phyloP scores from a whole-genome alignment of 2,329 filamentous ascomycete genomes.

The Penicillium sp. region DNA sequence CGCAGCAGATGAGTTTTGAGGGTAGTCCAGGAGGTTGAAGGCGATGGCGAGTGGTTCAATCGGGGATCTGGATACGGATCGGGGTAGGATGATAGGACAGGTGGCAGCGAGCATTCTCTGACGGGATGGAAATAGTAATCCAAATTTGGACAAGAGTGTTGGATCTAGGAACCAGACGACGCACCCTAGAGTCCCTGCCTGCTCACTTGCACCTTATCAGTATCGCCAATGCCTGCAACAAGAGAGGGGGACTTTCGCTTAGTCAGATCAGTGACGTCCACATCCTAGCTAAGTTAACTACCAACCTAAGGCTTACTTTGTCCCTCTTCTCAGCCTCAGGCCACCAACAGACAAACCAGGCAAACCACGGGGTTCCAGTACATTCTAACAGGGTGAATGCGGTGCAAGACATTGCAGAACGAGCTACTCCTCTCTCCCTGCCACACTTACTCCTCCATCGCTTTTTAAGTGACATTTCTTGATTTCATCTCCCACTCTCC shows the following conservation, averaged over 20 bases:
- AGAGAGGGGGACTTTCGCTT: constrained; percentile 14
- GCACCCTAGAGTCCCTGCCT: neutral
- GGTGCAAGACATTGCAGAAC: constrained; percentile 33
- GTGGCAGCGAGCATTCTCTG: constrained; percentile 4
- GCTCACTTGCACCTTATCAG: constrained; percentile 13
- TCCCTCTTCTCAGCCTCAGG: constrained; percentile 6
- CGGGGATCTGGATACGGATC: constrained; percentile 1
- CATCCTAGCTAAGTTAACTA: too few species aligned
- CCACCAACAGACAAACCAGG: constrained; percentile 33
- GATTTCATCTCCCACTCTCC: constrained; percentile 13
- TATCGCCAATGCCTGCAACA: constrained; percentile 16
- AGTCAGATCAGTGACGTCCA: constrained; percentile 18
- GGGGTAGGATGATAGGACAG: constrained; percentile 1
- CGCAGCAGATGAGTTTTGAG: neutral
- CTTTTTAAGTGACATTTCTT: constrained; percentile 18
- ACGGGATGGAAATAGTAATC: neutral
- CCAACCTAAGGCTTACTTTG: neutral
- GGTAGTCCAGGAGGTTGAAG: neutral
- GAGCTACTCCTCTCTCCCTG: constrained; percentile 24
- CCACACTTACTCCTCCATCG: constrained; percentile 18
- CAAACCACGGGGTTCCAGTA: constrained; percentile 48
- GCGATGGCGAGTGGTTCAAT: neutral
- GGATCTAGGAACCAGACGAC: neutral
- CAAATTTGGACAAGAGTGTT: neutral
- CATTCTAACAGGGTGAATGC: constrained; percentile 40